Evolutionary conservation across 768 basidiomycete species (phyloP), one percentile per base, ranked within the genome.

Genomic region (Ramaria sp.): DNA sequence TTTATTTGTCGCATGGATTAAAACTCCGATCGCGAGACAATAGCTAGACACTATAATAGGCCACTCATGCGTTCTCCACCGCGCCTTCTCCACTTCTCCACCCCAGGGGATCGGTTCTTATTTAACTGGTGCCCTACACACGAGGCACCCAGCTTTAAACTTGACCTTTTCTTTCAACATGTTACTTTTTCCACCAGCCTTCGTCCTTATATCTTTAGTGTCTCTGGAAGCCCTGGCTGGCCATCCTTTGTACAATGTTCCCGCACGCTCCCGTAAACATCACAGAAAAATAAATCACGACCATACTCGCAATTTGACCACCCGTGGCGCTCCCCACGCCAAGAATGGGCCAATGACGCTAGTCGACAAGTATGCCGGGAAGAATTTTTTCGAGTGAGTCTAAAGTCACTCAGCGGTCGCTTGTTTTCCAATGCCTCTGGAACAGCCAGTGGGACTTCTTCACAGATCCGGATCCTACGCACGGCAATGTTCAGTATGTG

Each of bases 401-500:
- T 32, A 5, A 13, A 4, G 53, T 48, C 44, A 68, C 71, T 18
- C 30, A 27, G 34, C 44, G n/a, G 43, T 49, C 22, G 13, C 13
- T 41, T 44, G 42, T n/a, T 7, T 3, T 47, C 13, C 25, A 7
- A 25, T 54, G 32, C 34, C 44, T 22, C 42, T 27, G 27, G 24
- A 12, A n/a, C 60, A 87, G 85, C 47, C 60, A 77, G 42, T 88
- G 82, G 81, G 68, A 81, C 30, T 89, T 85, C 69, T 87, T 78
- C 68, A 72, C 72, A 12, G 67, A 59, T 3, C 13, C 66, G 10
- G 88, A 90, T 66, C 88, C 88, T 3, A 89, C 88, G 0, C 67
- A 78, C 58, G 88, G 88, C 16, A 67, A 67, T 24, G 88, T 90
- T 48, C 73, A 78, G 55, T 90, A 79, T 64, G 69, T 78, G 57